Base-by-base conservation (phyloP, 2,329 filamentous ascomycete genomes). In the Beauveria asiatica region DNA sequence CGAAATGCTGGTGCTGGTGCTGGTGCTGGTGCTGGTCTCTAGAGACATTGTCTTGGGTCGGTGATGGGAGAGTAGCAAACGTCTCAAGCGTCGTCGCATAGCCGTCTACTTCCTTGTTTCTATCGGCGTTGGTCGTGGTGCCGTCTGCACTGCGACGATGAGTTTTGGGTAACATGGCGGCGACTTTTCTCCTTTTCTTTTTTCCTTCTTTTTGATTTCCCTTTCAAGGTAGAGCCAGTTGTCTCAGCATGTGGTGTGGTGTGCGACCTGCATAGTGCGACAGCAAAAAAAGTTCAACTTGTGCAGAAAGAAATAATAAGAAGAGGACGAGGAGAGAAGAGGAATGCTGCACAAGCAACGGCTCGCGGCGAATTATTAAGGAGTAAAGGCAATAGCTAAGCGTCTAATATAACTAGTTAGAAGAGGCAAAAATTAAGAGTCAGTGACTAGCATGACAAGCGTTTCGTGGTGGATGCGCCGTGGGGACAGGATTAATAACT, bases 121-220 rank as follows among this genome's bases (percentile, higher is more conserved):
- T 48, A 23, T 57, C 27, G 19, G 25, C 21, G 13, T 52, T 57
- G 53, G 46, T 57, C 16, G 59, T 57, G 23, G 59, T 52, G 19
- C 39, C 53, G 41, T 61, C 53, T 5, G 25, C 42, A 37, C 46
- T 42, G 39, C 52, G 19, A 39, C 53, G 46, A 27, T 51, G 37
- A n/a, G 59, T 41, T 13, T 44, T 51, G 46, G 37, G 37, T 7
- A 30, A n/a, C 53, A 60, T 60, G 54, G n/a, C 23, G 27, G 17
- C 27, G 11, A 13, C 11, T 33, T 13, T 13, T 41, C 3, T 3
- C 10, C 10, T 30, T 30, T 30, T 30, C 1, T 11, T 30, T 30
- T 10, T 30, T 30, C 9, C 1, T 33, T 33, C 5, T 25, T 25
- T 27, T 27, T 3, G 3, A 3, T 25, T 27, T 27, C 5, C 8